phyloP scores from a whole-genome alignment of 768 basidiomycete genomes.

The Dentipellis sp. region DNA sequence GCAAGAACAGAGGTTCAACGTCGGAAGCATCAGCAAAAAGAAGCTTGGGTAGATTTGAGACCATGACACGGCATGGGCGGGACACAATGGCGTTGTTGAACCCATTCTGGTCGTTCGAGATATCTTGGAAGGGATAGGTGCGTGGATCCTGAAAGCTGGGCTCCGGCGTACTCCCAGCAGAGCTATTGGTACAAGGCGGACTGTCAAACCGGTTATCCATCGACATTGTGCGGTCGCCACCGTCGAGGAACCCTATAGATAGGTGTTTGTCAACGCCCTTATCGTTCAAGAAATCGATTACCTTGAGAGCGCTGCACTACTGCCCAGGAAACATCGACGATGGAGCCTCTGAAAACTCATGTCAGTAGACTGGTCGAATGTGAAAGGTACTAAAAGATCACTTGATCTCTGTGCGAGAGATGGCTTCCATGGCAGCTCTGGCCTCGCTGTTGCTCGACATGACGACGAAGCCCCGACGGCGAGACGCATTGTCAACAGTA shows the following conservation, averaged over 20 bases:
- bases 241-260: conserved; percentile 62
- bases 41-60: conserved; percentile 55
- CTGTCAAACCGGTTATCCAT: conserved; percentile 37
- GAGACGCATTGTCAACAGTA: conserved; percentile 76
- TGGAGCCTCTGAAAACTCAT: conserved; percentile 44
- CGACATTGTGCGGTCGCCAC: conserved; percentile 65
- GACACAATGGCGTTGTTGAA: not conserved
- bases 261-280: not conserved
- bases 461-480: conserved; percentile 76
- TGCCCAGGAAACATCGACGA: conserved; percentile 79
- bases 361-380: conserved; percentile 2
- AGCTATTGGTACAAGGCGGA: conserved; percentile 15
- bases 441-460: conserved; percentile 73
- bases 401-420: conserved; percentile 68
- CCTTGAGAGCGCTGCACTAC: conserved; percentile 83
- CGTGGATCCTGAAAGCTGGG: conserved; percentile 1
- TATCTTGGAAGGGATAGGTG: not conserved
- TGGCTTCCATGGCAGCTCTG: conserved; percentile 50
- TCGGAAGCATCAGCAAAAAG: conserved; percentile 62
- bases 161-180: not conserved
- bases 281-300: conserved; percentile 15
- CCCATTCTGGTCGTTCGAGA: not conserved
- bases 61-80: conserved; percentile 33
- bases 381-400: conserved; percentile 21
- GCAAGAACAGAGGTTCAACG: conserved; percentile 63